Base-by-base conservation (phyloP, 495 filamentous ascomycete genomes). In the Parathielavia appendiculata region DNA sequence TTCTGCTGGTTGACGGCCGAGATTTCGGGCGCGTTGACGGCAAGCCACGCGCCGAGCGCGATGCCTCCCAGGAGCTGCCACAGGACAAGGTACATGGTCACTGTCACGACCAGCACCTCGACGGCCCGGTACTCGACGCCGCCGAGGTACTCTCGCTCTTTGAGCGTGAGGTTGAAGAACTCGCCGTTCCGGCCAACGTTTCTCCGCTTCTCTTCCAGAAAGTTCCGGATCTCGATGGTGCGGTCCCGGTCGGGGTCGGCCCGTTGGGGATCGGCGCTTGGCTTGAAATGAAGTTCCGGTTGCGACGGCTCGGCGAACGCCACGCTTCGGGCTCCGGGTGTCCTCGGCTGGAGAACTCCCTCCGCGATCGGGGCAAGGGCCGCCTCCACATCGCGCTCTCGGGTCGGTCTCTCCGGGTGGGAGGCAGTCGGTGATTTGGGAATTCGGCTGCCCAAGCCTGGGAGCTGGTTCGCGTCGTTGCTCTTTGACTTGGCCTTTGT, bases 81-180 rank as follows among this genome's bases (percentile, higher is more conserved):
- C 13, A 83, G 59, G 17, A 88, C 58, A 57, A 86, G 89, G 71
- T 96, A 96, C 10, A 84, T 58, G 5, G 86, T 85, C 11, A 96
- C 88, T 19, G 92, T 68, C 51, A 85, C 75, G 1, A 83, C 76
- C 23, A 96, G 75, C 9, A 91, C 74, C n/a, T 76, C 82, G 14
- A 93, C 77, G 12, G 90, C 89, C 55, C 82, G 80, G 64, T 93
- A 93, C 71, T 95, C 90, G 47, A 83, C 85, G 1, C 90, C 90
- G 23, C 88, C 89, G 6, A 95, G 79, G 55, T 79, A 73, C 55
- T 88, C 85, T 12, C 89, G 81, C 65, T 95, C 88, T 19, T 80
- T 79, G 6, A 76, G 72, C 5, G 81, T 83, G 14, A 95, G 72
- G 35, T 80, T 81, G 65, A 87, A 79, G 66, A 93, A 91, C 59